Percentiles rank a stretch among this genome's conserved stretches.
phyloP scores from a whole-genome alignment of 2,329 filamentous ascomycete species.

The Aspergillus sp. region DNA sequence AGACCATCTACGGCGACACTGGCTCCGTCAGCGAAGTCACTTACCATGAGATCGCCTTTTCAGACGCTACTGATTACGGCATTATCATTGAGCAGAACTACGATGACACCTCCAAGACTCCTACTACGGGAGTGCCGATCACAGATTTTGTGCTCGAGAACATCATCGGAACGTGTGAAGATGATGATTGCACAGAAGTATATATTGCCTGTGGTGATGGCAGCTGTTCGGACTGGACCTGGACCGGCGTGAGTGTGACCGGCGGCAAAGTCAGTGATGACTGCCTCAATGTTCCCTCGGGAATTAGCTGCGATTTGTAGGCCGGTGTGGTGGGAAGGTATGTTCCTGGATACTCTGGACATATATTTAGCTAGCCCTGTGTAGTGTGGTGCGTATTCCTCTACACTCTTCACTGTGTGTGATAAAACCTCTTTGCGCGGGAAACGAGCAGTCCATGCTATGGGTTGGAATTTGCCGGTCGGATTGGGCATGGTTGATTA shows the following conservation, averaged over 20 bases:
- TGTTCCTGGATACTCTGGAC: too few species aligned
- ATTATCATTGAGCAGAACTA: constrained; percentile 3
- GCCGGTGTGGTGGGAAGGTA: neutral
- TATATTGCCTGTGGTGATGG: constrained; percentile 47
- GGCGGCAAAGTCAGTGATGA: constrained; percentile 51
- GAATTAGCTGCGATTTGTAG: constrained; percentile 29
- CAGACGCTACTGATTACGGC: neutral
- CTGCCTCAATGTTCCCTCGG: constrained; percentile 46
- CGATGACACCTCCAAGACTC: constrained; percentile 2
- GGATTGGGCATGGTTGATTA: too few species aligned
- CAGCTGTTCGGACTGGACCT: constrained; percentile 57
- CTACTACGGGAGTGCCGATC: neutral
- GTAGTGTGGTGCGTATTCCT: too few species aligned
- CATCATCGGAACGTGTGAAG: neutral
- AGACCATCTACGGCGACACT: constrained; percentile 55
- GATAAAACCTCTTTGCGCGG: too few species aligned
- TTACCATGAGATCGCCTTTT: constrained; percentile 12
- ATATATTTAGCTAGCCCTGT: too few species aligned
- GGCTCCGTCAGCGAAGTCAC: constrained; percentile 39
- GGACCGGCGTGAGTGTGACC: constrained; percentile 52
- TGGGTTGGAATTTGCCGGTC: too few species aligned
- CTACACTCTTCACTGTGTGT: too few species aligned
- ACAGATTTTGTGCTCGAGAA: constrained; percentile 1
- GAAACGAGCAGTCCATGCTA: too few species aligned
- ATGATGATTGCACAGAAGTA: constrained; percentile 9